These are phyloP conservation scores for Craterostigma plantagineum DNA, from an alignment of 257 asterid genomes.

Conservation along the genomic window DNA sequence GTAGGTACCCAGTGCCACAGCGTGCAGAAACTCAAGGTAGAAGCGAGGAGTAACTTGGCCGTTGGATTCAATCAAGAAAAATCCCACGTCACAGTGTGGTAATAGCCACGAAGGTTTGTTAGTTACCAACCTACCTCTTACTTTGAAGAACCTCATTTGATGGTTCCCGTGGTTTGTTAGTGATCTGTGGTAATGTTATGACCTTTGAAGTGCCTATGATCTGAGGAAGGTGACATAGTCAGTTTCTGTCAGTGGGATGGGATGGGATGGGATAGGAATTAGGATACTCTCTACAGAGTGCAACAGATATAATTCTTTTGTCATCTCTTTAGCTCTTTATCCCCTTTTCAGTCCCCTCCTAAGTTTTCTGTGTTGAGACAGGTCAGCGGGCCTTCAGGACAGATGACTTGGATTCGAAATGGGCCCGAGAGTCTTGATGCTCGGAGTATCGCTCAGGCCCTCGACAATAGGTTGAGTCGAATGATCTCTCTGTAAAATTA, in stretches of 20 bases:
- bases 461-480: constrained; percentile 54
- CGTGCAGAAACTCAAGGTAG: constrained; percentile 64
- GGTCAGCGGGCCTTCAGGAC: constrained; percentile 96
- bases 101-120: constrained; percentile 62
- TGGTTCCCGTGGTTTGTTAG: no score
- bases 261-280: no score
- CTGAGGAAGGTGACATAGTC: no score
- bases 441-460: constrained; percentile 54
- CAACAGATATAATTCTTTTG: no score
- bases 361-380: constrained; percentile 14
- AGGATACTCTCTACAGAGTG: no score
- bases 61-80: constrained; percentile 28
- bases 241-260: no score
- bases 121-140: no score
- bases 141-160: neutral
- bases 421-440: constrained; percentile 72
- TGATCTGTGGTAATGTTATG: no score
- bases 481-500: constrained; percentile 4
- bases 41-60: constrained; percentile 70
- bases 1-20: constrained; percentile 90
- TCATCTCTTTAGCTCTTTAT: constrained; percentile 4
- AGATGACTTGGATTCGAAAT: constrained; percentile 82
- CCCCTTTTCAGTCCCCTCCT: constrained; percentile 6
- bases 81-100: constrained; percentile 49
- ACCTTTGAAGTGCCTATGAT: constrained; percentile 7